Evolutionary conservation across 768 basidiomycete species (phyloP).

Genomic region (Cystobasidium ongulense): DNA sequence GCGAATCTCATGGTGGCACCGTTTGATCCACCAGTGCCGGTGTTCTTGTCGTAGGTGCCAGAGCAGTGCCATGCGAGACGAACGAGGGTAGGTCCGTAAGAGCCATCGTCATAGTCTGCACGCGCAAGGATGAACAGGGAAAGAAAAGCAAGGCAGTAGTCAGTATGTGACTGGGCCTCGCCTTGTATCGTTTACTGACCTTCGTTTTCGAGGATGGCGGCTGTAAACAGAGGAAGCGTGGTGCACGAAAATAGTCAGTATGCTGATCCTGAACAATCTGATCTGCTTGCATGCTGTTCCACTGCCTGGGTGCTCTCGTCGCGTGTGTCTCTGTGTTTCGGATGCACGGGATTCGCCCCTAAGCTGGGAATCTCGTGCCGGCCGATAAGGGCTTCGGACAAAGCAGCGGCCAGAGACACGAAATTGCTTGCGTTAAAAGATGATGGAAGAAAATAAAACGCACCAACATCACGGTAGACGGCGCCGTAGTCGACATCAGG

Average conservation of each 20-base stretch:
- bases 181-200: background rate
- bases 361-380: background rate
- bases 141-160: background rate
- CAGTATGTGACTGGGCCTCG: background rate
- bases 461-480: conserved; percentile 83
- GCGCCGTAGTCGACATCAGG: conserved; percentile 19
- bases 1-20: conserved; percentile 97
- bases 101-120: conserved; percentile 81
- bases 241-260: background rate
- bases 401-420: background rate
- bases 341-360: background rate
- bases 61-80: conserved; percentile 41
- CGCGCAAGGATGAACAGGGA: conserved; percentile 29
- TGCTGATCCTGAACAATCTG: background rate
- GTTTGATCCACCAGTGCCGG: conserved; percentile 59
- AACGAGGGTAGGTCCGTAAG: conserved; percentile 51
- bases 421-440: background rate
- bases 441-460: conserved; percentile 55
- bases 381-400: background rate
- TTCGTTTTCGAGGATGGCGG: background rate
- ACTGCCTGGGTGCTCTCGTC: background rate
- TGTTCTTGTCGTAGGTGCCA: conserved; percentile 38
- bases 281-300: background rate
- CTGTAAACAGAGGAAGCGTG: background rate
- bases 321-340: background rate